These are phyloP conservation scores for Brassica juncea DNA, from an alignment of 345 rosid genomes.

Conservation along the genomic window DNA sequence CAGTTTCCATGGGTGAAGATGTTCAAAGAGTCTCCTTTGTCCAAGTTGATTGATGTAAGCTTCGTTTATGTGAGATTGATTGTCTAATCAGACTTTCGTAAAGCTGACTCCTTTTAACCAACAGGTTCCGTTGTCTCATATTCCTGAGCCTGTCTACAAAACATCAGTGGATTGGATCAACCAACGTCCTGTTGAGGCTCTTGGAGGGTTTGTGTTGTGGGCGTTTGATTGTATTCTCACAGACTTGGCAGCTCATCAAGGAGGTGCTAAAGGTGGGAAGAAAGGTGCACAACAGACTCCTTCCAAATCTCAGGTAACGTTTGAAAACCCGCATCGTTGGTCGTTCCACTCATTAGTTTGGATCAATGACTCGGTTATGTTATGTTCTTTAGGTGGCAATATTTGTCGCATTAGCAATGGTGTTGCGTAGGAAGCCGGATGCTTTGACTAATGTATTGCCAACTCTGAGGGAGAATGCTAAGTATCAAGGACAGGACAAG, in stretches of 20 bases:
- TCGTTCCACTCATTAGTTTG: not conserved
- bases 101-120: not conserved
- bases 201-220: not conserved
- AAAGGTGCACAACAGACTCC: conserved; percentile 34
- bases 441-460: conserved; percentile 53
- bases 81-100: too few relatives aligned
- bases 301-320: conserved; percentile 48
- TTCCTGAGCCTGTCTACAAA: conserved; percentile 64
- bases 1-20: conserved; percentile 69
- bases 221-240: not conserved
- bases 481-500: conserved; percentile 68
- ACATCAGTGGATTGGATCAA: conserved; percentile 74
- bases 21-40: conserved; percentile 54
- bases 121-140: conserved; percentile 32
- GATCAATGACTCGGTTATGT: not conserved
- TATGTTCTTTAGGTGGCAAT: conserved; percentile 44
- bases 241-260: conserved; percentile 37
- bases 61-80: too few relatives aligned
- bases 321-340: too few relatives aligned
- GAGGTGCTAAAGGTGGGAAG: conserved; percentile 54
- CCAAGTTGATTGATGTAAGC: conserved; percentile 62
- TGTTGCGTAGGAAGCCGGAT: conserved; percentile 64
- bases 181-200: conserved; percentile 29
- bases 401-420: conserved; percentile 48
- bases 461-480: conserved; percentile 46